Percentiles rank a stretch among this genome's conserved stretches.
These are phyloP conservation scores for Rhodotorula sp. DNA, from an alignment of 1,284 basidiomycete species.

Conservation along the genomic window DNA sequence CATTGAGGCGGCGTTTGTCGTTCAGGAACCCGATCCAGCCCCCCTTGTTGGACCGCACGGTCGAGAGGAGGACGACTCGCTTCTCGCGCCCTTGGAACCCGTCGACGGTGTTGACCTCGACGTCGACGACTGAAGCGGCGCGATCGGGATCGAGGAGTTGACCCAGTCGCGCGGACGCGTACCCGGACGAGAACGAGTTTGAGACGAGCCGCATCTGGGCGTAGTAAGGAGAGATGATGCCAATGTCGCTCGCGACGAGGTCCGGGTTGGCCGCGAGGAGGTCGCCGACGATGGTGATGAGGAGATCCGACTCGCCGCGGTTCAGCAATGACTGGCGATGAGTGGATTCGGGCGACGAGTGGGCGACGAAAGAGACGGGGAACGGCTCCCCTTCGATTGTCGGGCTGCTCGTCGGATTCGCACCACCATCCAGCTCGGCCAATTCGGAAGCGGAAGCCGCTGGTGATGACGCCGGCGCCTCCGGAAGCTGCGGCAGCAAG, in stretches of 20 bases:
- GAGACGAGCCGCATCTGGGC: constrained; percentile 70
- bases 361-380: constrained; percentile 66
- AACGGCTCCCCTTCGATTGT: not conserved
- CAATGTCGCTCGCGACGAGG: constrained; percentile 69
- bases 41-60: constrained; percentile 71
- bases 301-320: constrained; percentile 68
- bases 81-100: constrained; percentile 94
- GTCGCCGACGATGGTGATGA: constrained; percentile 75
- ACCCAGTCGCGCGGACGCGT: constrained; percentile 28
- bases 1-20: constrained; percentile 78
- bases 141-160: constrained; percentile 63
- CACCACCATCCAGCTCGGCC: not conserved
- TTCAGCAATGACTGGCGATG: constrained; percentile 71
- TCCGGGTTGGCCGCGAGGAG: constrained; percentile 66
- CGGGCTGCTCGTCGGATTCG: not conserved
- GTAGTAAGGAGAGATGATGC: constrained; percentile 81
- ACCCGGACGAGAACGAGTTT: constrained; percentile 51
- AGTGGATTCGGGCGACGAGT: constrained; percentile 63
- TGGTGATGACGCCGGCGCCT: not conserved
- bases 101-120: constrained; percentile 85
- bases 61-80: constrained; percentile 84
- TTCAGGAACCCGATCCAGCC: constrained; percentile 83
- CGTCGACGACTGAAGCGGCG: constrained; percentile 60
- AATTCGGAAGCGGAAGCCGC: not conserved
- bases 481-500: constrained; percentile 40